phyloP scores from a whole-genome alignment of 2,329 filamentous ascomycete genomes.

The Gnomoniopsis smithogilvyi region DNA sequence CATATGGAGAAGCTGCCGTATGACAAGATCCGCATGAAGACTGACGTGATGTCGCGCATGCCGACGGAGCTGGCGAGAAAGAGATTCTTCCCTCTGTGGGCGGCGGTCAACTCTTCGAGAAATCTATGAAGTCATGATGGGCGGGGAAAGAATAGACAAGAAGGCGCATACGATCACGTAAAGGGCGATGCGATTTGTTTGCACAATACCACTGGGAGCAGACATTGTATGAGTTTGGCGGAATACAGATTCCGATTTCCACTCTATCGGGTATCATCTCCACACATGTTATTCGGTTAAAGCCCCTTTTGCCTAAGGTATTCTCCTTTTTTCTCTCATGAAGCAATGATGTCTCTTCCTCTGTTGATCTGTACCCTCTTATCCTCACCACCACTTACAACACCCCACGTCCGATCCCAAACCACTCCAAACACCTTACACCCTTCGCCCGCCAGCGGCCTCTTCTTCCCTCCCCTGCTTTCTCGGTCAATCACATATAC shows the following conservation, averaged over 20 bases:
- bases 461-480: slow-evolving; percentile 62
- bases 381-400: slow-evolving; percentile 90
- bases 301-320: not conserved
- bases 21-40: slow-evolving; percentile 40
- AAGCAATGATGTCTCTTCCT: slow-evolving; percentile 50
- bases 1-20: slow-evolving; percentile 48
- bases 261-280: slow-evolving; percentile 22
- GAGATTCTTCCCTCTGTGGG: slow-evolving; percentile 28
- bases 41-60: slow-evolving; percentile 40
- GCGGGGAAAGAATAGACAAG: not conserved
- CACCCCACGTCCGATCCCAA: slow-evolving; percentile 84
- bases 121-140: not conserved
- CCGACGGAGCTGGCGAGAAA: slow-evolving; percentile 19
- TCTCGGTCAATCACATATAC: slow-evolving; percentile 75
- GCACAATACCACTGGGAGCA: slow-evolving; percentile 7
- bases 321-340: slow-evolving; percentile 22
- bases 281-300: slow-evolving; percentile 1
- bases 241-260: slow-evolving; percentile 1
- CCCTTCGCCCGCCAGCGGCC: slow-evolving; percentile 71
- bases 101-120: slow-evolving; percentile 16
- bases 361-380: slow-evolving; percentile 91
- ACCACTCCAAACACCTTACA: slow-evolving; percentile 85
- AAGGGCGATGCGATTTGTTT: not conserved
- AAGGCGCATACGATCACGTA: not conserved
- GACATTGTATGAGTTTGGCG: not conserved